phyloP scores from a whole-genome alignment of 2,329 filamentous ascomycete species.

The Bipolaris bicolor region DNA sequence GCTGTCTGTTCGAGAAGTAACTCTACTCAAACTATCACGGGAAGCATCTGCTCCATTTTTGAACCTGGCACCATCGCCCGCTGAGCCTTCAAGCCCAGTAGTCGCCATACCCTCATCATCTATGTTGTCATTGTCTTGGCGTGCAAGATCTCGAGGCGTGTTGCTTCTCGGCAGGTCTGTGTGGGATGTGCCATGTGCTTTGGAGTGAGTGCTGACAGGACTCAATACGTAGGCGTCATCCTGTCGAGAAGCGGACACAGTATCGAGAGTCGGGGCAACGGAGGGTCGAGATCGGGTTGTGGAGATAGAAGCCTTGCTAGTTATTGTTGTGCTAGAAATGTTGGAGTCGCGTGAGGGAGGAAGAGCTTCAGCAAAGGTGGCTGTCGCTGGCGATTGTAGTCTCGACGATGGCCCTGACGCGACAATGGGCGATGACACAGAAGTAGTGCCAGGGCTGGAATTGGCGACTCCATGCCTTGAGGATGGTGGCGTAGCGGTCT shows the following conservation, averaged over 20 bases:
- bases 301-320: conserved; percentile 38
- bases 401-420: conserved; percentile 46
- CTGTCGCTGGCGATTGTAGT: conserved; percentile 48
- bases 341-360: conserved; percentile 46
- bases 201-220: conserved; percentile 34
- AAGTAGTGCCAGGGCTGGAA: conserved; percentile 36
- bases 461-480: conserved; percentile 20
- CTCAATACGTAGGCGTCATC: conserved; percentile 37
- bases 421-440: conserved; percentile 46
- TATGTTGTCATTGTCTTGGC: conserved; percentile 42
- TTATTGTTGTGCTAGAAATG: conserved; percentile 35
- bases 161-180: conserved; percentile 27
- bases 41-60: conserved; percentile 29
- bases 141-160: conserved; percentile 29
- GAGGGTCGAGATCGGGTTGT: conserved; percentile 42
- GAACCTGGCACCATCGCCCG: conserved; percentile 29
- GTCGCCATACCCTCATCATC: conserved; percentile 42
- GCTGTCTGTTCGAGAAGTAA: conserved; percentile 33
- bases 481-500: conserved; percentile 18
- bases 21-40: conserved; percentile 29
- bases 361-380: conserved; percentile 44
- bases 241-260: conserved; percentile 26
- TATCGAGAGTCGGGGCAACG: conserved; percentile 30
- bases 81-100: conserved; percentile 32
- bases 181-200: conserved; percentile 24